Percentiles rank a stretch among this genome's conserved stretches.
phyloP scores from a whole-genome alignment of 1,284 basidiomycete genomes.

The Rhodotorula sp. region DNA sequence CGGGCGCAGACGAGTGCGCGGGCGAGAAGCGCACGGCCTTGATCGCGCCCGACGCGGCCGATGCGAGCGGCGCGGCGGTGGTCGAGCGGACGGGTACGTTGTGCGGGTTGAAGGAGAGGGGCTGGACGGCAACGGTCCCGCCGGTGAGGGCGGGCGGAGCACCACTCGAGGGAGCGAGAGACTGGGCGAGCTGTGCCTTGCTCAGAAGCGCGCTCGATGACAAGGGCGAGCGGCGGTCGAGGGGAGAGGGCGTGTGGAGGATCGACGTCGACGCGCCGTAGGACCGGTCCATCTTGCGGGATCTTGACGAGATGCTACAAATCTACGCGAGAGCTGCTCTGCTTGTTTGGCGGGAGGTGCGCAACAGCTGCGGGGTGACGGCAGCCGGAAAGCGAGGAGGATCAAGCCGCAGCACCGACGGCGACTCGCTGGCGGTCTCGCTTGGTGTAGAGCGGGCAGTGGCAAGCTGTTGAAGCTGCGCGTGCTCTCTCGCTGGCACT shows the following conservation, averaged over 20 bases:
- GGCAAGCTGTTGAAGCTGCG: constrained; percentile 25
- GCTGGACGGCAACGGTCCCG: constrained; percentile 10
- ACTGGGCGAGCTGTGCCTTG: constrained; percentile 20
- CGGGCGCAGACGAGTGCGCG: constrained; percentile 21
- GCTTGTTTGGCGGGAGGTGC: not conserved
- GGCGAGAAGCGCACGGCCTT: constrained; percentile 37
- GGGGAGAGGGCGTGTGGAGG: constrained; percentile 32
- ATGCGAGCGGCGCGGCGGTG: not conserved
- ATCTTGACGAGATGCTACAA: not conserved
- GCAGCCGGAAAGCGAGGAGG: not conserved
- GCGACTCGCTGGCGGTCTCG: not conserved
- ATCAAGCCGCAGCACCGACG: not conserved
- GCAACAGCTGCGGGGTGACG: not conserved
- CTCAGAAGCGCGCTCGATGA: constrained; percentile 10
- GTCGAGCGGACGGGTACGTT: not conserved
- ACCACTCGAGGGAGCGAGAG: constrained; percentile 2
- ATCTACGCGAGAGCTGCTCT: too few species aligned
- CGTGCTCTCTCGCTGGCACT: not conserved
- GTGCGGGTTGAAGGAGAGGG: constrained; percentile 22
- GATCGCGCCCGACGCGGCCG: constrained; percentile 1
- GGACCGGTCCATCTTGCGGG: constrained; percentile 24
- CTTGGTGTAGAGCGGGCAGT: not conserved
- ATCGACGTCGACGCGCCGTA: constrained; percentile 21
- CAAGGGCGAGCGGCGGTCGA: constrained; percentile 10
- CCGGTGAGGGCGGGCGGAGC: not conserved